Percentiles rank a stretch among this genome's conserved stretches.
These are phyloP conservation scores for Hericium coralloides DNA, from an alignment of 768 basidiomycete genomes.

Conservation along the genomic window DNA sequence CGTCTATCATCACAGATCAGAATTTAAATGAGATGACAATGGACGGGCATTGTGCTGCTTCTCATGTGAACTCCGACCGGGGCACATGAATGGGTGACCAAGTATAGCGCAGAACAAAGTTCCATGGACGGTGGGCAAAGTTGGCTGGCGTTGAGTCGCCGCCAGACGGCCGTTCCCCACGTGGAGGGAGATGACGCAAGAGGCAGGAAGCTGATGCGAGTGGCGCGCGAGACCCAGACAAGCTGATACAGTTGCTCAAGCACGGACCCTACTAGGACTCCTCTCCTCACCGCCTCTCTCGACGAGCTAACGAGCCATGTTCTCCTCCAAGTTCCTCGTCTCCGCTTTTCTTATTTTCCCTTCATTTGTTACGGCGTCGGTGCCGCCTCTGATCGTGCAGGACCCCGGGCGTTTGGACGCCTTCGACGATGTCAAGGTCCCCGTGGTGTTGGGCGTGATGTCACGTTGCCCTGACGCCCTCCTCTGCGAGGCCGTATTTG, in stretches of 20 bases:
- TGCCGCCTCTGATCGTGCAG: not conserved
- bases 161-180: not conserved
- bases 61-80: too few species aligned
- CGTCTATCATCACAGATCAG: too few species aligned
- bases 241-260: not conserved
- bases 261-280: too few species aligned
- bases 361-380: not conserved
- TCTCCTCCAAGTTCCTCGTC: not conserved
- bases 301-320: not conserved
- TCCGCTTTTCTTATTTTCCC: not conserved
- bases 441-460: constrained; percentile 53
- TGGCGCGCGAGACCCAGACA: not conserved
- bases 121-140: too few species aligned
- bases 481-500: constrained; percentile 70
- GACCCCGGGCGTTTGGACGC: constrained; percentile 1
- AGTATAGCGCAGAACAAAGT: too few species aligned
- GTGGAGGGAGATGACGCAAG: constrained; percentile 4
- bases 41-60: too few species aligned
- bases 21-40: too few species aligned
- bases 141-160: too few species aligned
- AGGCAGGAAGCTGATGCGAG: not conserved
- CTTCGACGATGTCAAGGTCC: constrained; percentile 31
- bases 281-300: too few species aligned
- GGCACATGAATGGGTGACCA: too few species aligned
- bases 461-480: constrained; percentile 76